phyloP scores from a whole-genome alignment of 2,329 filamentous ascomycete genomes.

The Diaporthe capsici region DNA sequence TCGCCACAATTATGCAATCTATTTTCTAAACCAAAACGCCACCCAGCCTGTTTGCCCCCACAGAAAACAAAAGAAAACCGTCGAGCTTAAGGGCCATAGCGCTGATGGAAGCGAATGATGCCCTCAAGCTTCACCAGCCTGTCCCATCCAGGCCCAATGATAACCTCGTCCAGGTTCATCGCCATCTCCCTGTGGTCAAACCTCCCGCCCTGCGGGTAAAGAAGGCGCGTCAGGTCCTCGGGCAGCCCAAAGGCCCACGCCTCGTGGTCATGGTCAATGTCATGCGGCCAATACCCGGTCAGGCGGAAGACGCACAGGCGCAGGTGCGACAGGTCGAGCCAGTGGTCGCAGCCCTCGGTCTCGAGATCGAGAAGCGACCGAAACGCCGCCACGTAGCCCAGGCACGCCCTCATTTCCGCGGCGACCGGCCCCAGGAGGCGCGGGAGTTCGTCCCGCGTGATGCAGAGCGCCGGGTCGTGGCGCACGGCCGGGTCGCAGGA shows the following conservation, averaged over 20 bases:
- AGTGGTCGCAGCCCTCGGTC: neutral
- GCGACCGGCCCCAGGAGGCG: neutral
- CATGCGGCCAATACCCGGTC: neutral
- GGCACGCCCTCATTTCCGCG: neutral
- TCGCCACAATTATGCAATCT: neutral
- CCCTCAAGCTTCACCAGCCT: neutral
- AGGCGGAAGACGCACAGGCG: neutral
- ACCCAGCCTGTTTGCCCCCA: neutral
- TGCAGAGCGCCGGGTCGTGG: neutral
- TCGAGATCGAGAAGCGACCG: neutral
- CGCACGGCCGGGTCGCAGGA: neutral
- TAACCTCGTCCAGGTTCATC: constrained; percentile 2
- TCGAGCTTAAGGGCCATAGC: neutral
- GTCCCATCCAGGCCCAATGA: neutral
- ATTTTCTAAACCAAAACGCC: neutral
- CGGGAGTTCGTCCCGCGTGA: neutral
- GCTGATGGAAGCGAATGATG: neutral
- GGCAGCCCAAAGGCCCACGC: constrained; percentile 11
- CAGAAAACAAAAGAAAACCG: neutral
- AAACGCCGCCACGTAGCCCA: constrained; percentile 6
- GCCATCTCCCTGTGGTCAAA: neutral
- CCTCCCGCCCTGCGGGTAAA: constrained; percentile 4
- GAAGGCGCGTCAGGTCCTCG: neutral
- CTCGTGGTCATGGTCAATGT: neutral
- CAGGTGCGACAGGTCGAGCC: constrained; percentile 15